These are phyloP conservation scores for Alternaria consortialis DNA, from an alignment of 2,329 filamentous ascomycete genomes.

Conservation along the genomic window DNA sequence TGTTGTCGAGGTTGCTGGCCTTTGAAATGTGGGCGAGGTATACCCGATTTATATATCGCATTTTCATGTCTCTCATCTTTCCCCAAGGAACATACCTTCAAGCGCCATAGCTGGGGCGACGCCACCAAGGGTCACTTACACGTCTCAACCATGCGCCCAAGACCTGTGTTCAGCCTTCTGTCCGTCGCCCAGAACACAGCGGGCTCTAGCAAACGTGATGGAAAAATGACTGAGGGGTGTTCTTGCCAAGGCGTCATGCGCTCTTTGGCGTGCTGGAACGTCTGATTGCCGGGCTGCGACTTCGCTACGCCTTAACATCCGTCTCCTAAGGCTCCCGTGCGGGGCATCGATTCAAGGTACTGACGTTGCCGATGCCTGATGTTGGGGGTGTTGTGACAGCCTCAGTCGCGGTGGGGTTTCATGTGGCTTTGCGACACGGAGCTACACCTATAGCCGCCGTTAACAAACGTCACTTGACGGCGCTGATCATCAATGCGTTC, in stretches of 20 bases:
- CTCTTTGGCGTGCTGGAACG: conserved; percentile 41
- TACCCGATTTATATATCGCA: conserved; percentile 39
- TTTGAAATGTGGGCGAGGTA: conserved; percentile 18
- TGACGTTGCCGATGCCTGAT: conserved; percentile 28
- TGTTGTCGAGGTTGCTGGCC: conserved; percentile 41
- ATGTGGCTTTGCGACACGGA: conserved; percentile 38
- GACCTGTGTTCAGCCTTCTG: conserved; percentile 19
- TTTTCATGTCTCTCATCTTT: conserved; percentile 8
- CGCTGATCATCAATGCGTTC: conserved; percentile 42
- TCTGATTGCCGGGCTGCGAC: conserved; percentile 48
- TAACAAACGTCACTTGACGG: conserved; percentile 18
- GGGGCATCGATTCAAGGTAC: conserved; percentile 22
- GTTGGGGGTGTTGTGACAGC: conserved; percentile 38
- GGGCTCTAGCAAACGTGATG: conserved; percentile 7
- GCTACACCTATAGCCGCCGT: conserved; percentile 39
- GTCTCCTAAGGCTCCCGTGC: conserved; percentile 28
- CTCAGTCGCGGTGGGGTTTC: conserved; percentile 47
- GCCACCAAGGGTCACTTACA: conserved; percentile 26
- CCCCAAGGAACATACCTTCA: conserved; percentile 6
- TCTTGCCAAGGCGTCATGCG: conserved; percentile 43
- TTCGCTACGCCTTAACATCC: conserved; percentile 37
- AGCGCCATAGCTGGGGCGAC: conserved; percentile 28
- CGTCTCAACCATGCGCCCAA: conserved; percentile 40
- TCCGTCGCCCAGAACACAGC: conserved; percentile 17
- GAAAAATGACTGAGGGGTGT: conserved; percentile 35